Base-by-base conservation (phyloP, 2,329 filamentous ascomycete species). In the Arthrinium phaeospermum region DNA sequence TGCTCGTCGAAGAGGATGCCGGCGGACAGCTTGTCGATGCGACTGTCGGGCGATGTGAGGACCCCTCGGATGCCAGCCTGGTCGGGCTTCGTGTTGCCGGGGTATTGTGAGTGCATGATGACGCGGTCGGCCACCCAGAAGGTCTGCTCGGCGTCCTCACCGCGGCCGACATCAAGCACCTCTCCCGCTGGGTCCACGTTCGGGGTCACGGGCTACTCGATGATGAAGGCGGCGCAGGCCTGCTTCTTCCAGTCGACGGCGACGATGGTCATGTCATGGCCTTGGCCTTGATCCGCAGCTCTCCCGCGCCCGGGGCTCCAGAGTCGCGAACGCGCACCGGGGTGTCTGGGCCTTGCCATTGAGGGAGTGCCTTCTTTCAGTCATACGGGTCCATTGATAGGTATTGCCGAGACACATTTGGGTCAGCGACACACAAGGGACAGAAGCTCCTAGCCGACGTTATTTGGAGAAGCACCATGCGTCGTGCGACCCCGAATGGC, bases 231-330 rank as follows among this genome's bases (percentile, higher is more conserved):
- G 2, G 77, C 75, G 30, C 76, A 73, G 72, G 78, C 76, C 37
- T 81, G 79, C 5, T 81, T 75, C 72, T 82, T 83, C 78, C 80
- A 81, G 75, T 83, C 81, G 5, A 81, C 71, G 71, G 78, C 72
- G 81, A 82, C 82, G 67, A 82, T 78, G 16, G 81, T 80, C 0
- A 80, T 77, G n/a, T n/a, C n/a, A 82, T 78, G 3, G 78, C 77
- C 45, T 69, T 70, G 45, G 73, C 71, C 67, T 70, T 70, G 67
- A 74, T 67, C 41, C 19, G 72, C n/a, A 74, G 71, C 71, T 73
- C 73, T 27, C 70, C 69, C 24, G 68, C n/a, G 27, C 45, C 45
- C 5, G 67, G 67, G 44, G 44, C 2, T 19, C 19, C 44, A 46
- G 67, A 34, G 27, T 69, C 45, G 45, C 44, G 44, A 19, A 14